Base-by-base conservation (phyloP, 495 filamentous ascomycete species). In the Penicillium goetzii region DNA sequence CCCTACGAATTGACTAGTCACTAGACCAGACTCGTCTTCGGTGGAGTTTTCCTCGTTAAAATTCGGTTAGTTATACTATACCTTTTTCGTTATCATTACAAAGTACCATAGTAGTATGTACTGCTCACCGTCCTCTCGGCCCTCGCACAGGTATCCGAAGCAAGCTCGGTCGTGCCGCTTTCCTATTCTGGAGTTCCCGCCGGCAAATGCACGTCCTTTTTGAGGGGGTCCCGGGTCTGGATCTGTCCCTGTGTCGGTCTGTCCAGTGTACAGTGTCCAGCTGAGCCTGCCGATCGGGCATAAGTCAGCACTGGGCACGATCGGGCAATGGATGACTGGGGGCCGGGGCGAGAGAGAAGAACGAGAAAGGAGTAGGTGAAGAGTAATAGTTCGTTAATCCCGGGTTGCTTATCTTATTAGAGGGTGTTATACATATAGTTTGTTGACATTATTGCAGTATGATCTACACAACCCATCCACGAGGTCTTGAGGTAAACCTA, bases 101-200 rank as follows among this genome's bases (percentile, higher is more conserved):
- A 36, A 14, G 34, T 36, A 36, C 34, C 3, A 1, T 1, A 1
- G 10, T 14, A 11, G 1, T 36, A 2, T 14, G 10, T 36, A 36
- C 14, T 40, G 3, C 17, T 40, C 36, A 23, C 56, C 5, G 3
- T 26, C 19, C 19, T 33, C 19, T 34, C 17, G 11, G 25, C 45
- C 57, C 26, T 63, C 60, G 66, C 62, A 61, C 43, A 67, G 61
- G 59, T 59, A 59, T 69, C 69, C 69, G 68, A 68, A 26, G 17
- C 43, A 30, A 23, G 34, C 45, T 54, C 25, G 9, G 23, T 68
- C 56, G 26, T 64, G 34, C 63, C 59, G 61, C 56, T 73, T 67
- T 19, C 70, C 70, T 59, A 28, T 67, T 69, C 26, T 45, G 70
- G 70, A 58, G 61, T 73, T 73, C 64, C 70, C 70, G 70, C 21